Conservation (phyloP, 2,329 filamentous ascomycete genomes). For the Cytospora piceicola region DNA sequence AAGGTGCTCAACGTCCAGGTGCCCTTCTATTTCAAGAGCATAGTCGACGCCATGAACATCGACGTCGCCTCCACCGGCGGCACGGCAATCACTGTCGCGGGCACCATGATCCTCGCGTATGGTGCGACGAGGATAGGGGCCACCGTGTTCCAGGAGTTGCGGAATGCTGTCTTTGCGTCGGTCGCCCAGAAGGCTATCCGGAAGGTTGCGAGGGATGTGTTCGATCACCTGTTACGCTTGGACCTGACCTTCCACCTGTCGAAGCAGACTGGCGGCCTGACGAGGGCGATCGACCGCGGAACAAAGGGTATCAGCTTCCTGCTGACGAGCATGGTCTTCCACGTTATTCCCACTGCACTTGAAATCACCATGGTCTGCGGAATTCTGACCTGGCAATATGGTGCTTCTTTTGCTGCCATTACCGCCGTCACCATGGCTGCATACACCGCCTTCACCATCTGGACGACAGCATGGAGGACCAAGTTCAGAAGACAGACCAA, state of each 20-base stretch:
- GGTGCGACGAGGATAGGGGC: conserved; percentile 86
- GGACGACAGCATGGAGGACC: conserved; percentile 94
- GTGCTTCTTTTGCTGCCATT: conserved; percentile 86
- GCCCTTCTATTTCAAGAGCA: conserved; percentile 98
- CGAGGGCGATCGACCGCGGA: conserved; percentile 90
- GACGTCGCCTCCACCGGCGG: conserved; percentile 87
- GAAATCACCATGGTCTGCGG: conserved; percentile 96
- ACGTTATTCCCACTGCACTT: conserved; percentile 88
- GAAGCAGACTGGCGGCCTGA: conserved; percentile 92
- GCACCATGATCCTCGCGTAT: conserved; percentile 92
- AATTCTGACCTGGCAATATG: conserved; percentile 96
- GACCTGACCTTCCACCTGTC: conserved; percentile 93
- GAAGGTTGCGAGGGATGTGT: conserved; percentile 87
- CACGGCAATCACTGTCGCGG: conserved; percentile 85
- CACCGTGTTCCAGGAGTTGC: conserved; percentile 87
- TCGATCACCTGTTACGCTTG: conserved; percentile 83
- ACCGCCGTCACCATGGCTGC: conserved; percentile 89
- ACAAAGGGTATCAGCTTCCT: conserved; percentile 99
- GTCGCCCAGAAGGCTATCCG: conserved; percentile 97
- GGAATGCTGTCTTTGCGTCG: conserved; percentile 95
- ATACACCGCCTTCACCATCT: conserved; percentile 96
- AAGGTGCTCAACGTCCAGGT: conserved; percentile 98
- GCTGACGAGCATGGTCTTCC: conserved; percentile 97
- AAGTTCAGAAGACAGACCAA: conserved; percentile 96
- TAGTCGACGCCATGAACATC: conserved; percentile 97